Percentiles rank a stretch among this genome's conserved stretches.
Evolutionary conservation across 805 yeast genomes (phyloP).

Genomic region (Candida odintsovae): DNA sequence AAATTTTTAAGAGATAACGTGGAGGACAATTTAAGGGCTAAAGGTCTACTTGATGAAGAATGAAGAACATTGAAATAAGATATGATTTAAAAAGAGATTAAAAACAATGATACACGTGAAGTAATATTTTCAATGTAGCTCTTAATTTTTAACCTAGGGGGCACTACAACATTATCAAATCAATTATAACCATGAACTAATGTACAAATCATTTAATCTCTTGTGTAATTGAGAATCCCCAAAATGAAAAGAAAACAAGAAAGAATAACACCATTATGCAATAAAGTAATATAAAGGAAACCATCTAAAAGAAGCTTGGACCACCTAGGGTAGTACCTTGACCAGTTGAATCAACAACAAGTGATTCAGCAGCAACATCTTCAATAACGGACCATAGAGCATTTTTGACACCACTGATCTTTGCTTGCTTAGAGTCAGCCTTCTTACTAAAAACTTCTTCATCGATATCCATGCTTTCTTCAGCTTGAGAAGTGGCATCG

Average conservation of each 20-base stretch:
- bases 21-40: slow-evolving; percentile 36
- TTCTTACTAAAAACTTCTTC: slow-evolving; percentile 20
- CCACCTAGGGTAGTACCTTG: slow-evolving; percentile 85
- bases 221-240: neutral
- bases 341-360: slow-evolving; percentile 41
- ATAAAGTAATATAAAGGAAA: neutral
- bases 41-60: slow-evolving; percentile 29
- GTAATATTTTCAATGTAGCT: too few species aligned
- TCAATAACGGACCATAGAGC: slow-evolving; percentile 72
- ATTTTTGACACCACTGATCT: slow-evolving; percentile 47
- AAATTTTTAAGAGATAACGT: slow-evolving; percentile 62
- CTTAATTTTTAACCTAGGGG: too few species aligned
- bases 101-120: neutral
- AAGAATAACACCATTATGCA: neutral
- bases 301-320: slow-evolving; percentile 43
- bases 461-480: slow-evolving; percentile 47
- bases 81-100: neutral
- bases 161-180: too few species aligned
- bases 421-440: slow-evolving; percentile 14
- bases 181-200: neutral
- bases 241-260: neutral
- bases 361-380: slow-evolving; percentile 43
- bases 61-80: neutral
- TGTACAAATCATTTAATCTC: neutral
- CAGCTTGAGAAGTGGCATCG: slow-evolving; percentile 44